phyloP scores from a whole-genome alignment of 2,329 filamentous ascomycete genomes.

The Botryotinia narcissicola region DNA sequence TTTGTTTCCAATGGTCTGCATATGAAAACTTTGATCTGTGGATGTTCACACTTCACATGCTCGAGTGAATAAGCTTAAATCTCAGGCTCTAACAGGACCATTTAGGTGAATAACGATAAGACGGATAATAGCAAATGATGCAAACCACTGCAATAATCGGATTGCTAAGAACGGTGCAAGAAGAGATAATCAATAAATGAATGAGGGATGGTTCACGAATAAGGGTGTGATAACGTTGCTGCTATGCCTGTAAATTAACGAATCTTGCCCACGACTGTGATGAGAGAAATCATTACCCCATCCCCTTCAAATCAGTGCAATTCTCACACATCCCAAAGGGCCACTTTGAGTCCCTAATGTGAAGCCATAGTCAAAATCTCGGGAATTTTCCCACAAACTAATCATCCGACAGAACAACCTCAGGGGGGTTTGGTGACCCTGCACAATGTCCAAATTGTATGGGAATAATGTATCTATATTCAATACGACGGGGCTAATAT shows the following conservation, averaged over 20 bases:
- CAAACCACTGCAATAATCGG: too few relatives aligned
- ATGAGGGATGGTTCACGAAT: background rate
- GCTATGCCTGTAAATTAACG: background rate
- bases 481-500: too few relatives aligned
- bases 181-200: too few relatives aligned
- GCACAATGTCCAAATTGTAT: background rate
- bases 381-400: background rate
- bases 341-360: background rate
- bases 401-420: background rate
- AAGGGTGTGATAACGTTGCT: background rate
- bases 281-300: background rate
- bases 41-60: background rate
- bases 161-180: background rate
- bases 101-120: background rate
- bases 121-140: background rate
- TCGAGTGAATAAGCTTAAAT: background rate
- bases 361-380: background rate
- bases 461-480: background rate
- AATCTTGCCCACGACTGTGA: background rate
- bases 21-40: background rate
- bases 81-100: background rate
- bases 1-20: background rate
- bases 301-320: too few relatives aligned
- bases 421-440: too few relatives aligned
- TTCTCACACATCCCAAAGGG: background rate